Conservation (phyloP, 2,329 filamentous ascomycete genomes). For the Monosporascus sp. region DNA sequence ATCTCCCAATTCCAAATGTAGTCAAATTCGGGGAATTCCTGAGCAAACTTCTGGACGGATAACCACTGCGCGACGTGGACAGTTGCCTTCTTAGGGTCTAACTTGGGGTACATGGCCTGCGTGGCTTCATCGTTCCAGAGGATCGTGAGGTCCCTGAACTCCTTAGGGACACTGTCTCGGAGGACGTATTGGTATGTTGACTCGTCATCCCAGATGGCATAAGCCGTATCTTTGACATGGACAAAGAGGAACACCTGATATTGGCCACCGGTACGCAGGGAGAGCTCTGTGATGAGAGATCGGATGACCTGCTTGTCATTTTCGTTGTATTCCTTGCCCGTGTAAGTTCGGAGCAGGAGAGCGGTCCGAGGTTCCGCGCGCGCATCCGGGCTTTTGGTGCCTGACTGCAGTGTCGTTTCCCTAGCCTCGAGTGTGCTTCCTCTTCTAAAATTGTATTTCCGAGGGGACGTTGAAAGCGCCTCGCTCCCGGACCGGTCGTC, state of each 20-base stretch:
- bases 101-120: conserved; percentile 68
- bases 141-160: conserved; percentile 66
- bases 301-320: conserved; percentile 77
- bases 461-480: conserved; percentile 6
- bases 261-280: conserved; percentile 70
- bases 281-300: conserved; percentile 72
- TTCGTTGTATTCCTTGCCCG: conserved; percentile 68
- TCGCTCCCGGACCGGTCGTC: conserved; percentile 11
- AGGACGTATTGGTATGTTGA: conserved; percentile 56
- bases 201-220: conserved; percentile 54
- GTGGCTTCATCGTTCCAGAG: conserved; percentile 74
- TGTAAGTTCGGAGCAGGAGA: conserved; percentile 70
- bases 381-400: conserved; percentile 8
- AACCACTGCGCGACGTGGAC: conserved; percentile 64
- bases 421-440: conserved; percentile 1
- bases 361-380: conserved; percentile 56
- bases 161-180: conserved; percentile 57
- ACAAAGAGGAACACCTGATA: conserved; percentile 77
- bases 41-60: conserved; percentile 69
- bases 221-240: conserved; percentile 63
- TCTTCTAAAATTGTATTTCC: conserved; percentile 11
- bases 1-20: conserved; percentile 88
- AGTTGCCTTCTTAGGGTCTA: conserved; percentile 51
- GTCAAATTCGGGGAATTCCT: conserved; percentile 74
- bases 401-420: conserved; percentile 4